Evolutionary conservation across 2,329 filamentous ascomycete genomes (phyloP).

Genomic region (Aspergillus aculeatinus): DNA sequence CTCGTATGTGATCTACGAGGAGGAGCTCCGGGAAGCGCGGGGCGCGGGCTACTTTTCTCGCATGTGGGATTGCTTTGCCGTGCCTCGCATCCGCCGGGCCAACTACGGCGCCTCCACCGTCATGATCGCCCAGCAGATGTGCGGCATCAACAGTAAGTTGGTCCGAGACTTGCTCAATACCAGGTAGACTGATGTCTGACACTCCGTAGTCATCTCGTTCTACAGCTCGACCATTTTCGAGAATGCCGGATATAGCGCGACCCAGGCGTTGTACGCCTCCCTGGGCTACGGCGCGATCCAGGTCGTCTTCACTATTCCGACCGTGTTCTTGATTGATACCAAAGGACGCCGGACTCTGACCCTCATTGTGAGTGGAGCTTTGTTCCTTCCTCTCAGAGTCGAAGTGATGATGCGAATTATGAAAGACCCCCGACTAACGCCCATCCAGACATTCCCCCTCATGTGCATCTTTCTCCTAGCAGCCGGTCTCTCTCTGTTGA

Average conservation of each 20-base stretch:
- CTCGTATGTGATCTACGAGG: slow-evolving; percentile 52
- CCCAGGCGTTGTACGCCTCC: slow-evolving; percentile 60
- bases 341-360: slow-evolving; percentile 59
- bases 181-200: too few species aligned
- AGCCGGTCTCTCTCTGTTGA: slow-evolving; percentile 56
- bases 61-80: slow-evolving; percentile 52
- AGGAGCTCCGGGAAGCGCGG: slow-evolving; percentile 43
- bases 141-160: slow-evolving; percentile 45
- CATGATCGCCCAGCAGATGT: slow-evolving; percentile 76
- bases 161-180: slow-evolving; percentile 43
- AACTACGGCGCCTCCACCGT: slow-evolving; percentile 73
- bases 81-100: slow-evolving; percentile 54
- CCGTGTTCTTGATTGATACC: slow-evolving; percentile 64
- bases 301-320: slow-evolving; percentile 61
- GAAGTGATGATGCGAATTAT: too few species aligned
- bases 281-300: slow-evolving; percentile 65
- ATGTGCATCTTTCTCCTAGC: slow-evolving; percentile 64
- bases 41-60: slow-evolving; percentile 59
- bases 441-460: slow-evolving; percentile 59
- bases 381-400: too few species aligned
- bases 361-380: slow-evolving; percentile 17
- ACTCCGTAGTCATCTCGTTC: slow-evolving; percentile 58
- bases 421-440: neutral
- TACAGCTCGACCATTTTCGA: slow-evolving; percentile 62
- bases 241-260: slow-evolving; percentile 55